phyloP scores from a whole-genome alignment of 768 basidiomycete genomes.

The Galerina marginata region DNA sequence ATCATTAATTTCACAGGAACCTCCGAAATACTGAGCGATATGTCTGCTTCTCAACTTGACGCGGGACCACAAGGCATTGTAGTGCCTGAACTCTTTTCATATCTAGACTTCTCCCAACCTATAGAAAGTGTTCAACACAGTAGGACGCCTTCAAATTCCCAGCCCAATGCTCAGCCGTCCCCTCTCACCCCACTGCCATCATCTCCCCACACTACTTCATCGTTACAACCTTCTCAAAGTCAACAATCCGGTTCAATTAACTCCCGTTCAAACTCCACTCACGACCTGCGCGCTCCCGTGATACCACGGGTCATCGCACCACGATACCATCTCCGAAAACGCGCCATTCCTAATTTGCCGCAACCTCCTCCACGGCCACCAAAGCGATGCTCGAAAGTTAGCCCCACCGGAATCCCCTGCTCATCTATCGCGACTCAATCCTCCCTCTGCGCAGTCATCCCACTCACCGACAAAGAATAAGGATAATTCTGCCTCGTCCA shows the following conservation, averaged over 20 bases:
- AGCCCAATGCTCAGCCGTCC: not conserved
- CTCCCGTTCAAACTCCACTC: not conserved
- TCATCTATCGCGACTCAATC: not conserved
- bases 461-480: not conserved
- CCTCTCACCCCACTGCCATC: not conserved
- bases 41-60: too few species aligned
- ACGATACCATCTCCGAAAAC: conserved; percentile 14
- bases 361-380: conserved; percentile 4
- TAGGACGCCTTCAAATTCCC: too few species aligned
- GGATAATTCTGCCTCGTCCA: not conserved
- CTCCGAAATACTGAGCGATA: not conserved
- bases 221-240: not conserved
- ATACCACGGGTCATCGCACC: conserved; percentile 1
- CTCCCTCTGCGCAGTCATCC: not conserved
- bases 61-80: too few species aligned
- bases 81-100: too few species aligned
- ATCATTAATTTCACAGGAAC: conserved; percentile 2
- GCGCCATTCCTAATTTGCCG: not conserved
- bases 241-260: not conserved
- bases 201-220: not conserved
- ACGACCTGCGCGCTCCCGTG: conserved; percentile 1
- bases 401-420: not conserved
- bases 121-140: too few species aligned
- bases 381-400: not conserved
- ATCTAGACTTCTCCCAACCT: too few species aligned